These are phyloP conservation scores for Yamadazyma trypodendri DNA, from an alignment of 1,139 yeast genomes.

Conservation along the genomic window DNA sequence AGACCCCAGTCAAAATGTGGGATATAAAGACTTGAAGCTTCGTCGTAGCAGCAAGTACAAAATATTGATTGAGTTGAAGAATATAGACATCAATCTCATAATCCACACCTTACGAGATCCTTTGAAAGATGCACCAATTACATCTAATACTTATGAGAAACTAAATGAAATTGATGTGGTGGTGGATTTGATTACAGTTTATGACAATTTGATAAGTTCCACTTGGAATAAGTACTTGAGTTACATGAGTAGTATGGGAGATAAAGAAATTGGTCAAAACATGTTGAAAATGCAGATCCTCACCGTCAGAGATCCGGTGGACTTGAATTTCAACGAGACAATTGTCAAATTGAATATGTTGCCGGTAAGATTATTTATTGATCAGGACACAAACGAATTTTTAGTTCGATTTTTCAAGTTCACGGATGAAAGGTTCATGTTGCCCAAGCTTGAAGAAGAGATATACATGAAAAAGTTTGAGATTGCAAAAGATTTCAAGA, in stretches of 20 bases:
- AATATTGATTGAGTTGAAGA: slow-evolving; percentile 54
- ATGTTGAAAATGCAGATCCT: slow-evolving; percentile 58
- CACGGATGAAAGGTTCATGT: slow-evolving; percentile 64
- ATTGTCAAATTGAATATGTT: slow-evolving; percentile 54
- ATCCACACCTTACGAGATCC: slow-evolving; percentile 53
- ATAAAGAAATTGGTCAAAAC: slow-evolving; percentile 65
- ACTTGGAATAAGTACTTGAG: slow-evolving; percentile 89
- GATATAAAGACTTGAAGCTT: slow-evolving; percentile 49
- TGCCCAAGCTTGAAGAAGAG: slow-evolving; percentile 56
- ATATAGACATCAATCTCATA: slow-evolving; percentile 46
- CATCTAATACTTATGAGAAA: slow-evolving; percentile 32
- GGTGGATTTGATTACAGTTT: slow-evolving; percentile 16
- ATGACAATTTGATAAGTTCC: slow-evolving; percentile 80
- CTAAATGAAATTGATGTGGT: slow-evolving; percentile 45
- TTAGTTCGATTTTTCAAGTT: slow-evolving; percentile 77
- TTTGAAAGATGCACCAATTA: slow-evolving; percentile 21
- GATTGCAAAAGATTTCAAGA: slow-evolving; percentile 51
- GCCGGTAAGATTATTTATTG: slow-evolving; percentile 82
- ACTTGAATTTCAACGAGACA: slow-evolving; percentile 69
- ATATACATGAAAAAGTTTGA: slow-evolving; percentile 69
- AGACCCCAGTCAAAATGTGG: slow-evolving; percentile 4
- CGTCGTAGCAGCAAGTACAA: slow-evolving; percentile 68
- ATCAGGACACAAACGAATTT: slow-evolving; percentile 91
- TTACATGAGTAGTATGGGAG: slow-evolving; percentile 65
- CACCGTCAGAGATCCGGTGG: slow-evolving; percentile 53